Conservation (phyloP, 768 basidiomycete genomes). For the Tephrocybe sp. region DNA sequence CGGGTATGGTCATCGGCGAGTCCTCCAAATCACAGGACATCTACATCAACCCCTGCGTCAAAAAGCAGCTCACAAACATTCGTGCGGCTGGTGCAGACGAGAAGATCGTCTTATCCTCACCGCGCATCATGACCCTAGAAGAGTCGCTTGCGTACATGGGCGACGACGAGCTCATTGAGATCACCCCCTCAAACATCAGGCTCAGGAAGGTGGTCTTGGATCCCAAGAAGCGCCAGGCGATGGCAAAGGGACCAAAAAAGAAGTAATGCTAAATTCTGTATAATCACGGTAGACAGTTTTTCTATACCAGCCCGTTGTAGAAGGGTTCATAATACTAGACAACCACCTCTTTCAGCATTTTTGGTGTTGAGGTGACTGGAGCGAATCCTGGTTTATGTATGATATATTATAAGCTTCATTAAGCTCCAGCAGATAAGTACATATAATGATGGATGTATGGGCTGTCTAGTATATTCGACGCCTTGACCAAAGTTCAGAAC, state of each 20-base stretch:
- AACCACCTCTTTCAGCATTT: neutral
- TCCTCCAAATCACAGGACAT: conserved; percentile 44
- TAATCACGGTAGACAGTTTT: neutral
- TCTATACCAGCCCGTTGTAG: neutral
- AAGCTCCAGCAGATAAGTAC: too few species aligned
- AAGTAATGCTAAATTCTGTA: neutral
- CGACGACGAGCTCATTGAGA: conserved; percentile 49
- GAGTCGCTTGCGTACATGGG: conserved; percentile 49
- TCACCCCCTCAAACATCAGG: conserved; percentile 42
- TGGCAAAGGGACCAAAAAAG: neutral
- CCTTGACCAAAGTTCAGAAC: too few species aligned
- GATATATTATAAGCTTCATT: too few species aligned
- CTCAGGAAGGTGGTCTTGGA: conserved; percentile 44
- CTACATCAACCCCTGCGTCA: conserved; percentile 47
- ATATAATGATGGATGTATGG: too few species aligned
- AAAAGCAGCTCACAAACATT: conserved; percentile 52
- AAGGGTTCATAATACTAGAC: neutral
- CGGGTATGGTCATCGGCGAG: conserved; percentile 54
- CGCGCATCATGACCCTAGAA: conserved; percentile 43
- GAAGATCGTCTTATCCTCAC: conserved; percentile 46
- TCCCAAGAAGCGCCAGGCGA: conserved; percentile 21
- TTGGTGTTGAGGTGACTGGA: too few species aligned
- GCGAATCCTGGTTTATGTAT: too few species aligned
- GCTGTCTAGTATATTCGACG: too few species aligned
- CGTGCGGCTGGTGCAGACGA: conserved; percentile 49